A percentile compares a stretch with the other conserved stretches of the same genome.
Conservation (phyloP, 208 protist genomes). For the Trichomonas gallinae region DNA sequence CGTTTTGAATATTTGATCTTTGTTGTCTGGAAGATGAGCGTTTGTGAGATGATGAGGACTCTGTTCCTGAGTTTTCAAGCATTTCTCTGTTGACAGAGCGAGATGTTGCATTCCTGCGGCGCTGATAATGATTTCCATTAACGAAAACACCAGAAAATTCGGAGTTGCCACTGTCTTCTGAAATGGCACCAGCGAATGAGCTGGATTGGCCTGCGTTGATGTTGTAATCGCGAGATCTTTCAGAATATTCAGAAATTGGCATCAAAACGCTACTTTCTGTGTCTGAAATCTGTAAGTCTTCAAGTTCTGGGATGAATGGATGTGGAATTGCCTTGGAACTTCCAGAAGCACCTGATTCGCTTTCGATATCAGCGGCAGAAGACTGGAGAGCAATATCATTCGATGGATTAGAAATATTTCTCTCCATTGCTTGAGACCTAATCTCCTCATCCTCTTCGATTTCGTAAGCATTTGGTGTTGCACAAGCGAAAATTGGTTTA, state of each 20-base stretch:
- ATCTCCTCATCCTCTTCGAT: neutral
- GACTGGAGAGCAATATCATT: neutral
- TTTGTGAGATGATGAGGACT: neutral
- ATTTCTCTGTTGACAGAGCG: neutral
- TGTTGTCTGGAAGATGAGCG: neutral
- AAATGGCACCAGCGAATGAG: neutral
- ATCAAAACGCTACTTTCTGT: neutral
- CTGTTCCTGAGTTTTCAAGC: neutral
- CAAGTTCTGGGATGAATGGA: neutral
- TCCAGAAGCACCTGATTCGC: neutral
- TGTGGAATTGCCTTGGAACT: neutral
- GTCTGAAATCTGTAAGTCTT: neutral
- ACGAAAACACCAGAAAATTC: neutral
- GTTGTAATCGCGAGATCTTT: neutral
- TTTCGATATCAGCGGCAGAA: neutral
- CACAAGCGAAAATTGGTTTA: neutral
- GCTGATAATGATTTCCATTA: neutral
- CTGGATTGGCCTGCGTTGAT: neutral
- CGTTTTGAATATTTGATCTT: neutral
- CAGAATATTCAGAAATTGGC: neutral
- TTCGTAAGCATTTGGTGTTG: neutral
- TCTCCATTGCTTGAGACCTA: neutral
- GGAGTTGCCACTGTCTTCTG: neutral
- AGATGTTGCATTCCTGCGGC: neutral
- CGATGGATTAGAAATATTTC: neutral